A percentile compares a stretch with the other conserved stretches of the same genome.
These are phyloP conservation scores for Kalanchoe fedtschenkoi DNA, from an alignment of 164 flowering plant genomes.

Conservation along the genomic window DNA sequence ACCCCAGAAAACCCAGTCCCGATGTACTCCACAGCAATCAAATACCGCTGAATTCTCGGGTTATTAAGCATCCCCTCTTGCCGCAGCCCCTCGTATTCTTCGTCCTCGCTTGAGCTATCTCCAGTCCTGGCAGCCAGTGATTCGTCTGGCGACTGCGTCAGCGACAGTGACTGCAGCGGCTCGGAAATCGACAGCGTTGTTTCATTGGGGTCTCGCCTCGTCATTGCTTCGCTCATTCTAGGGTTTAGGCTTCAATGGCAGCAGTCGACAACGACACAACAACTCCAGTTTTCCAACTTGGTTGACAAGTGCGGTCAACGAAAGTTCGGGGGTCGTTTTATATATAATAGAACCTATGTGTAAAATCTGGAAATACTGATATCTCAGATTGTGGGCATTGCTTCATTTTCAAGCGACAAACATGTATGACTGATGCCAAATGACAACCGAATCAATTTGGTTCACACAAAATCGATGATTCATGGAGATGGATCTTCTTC, in stretches of 20 bases:
- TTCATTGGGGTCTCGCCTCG: background rate
- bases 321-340: background rate
- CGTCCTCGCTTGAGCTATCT: conserved; percentile 6
- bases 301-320: background rate
- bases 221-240: background rate
- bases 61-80: conserved; percentile 35
- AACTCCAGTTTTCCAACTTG: background rate
- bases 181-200: background rate
- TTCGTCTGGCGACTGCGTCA: background rate
- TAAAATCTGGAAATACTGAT: background rate
- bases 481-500: background rate
- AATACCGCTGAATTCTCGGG: conserved; percentile 63
- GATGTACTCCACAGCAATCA: conserved; percentile 78
- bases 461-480: conserved; percentile 2
- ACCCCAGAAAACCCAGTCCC: conserved; percentile 86
- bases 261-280: background rate
- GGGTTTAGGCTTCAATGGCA: background rate
- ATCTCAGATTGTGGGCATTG: background rate
- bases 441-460: background rate
- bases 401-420: background rate
- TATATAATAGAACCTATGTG: background rate
- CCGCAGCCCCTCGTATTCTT: conserved; percentile 12
- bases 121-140: background rate
- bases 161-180: background rate
- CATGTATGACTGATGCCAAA: too few species aligned